Evolutionary conservation across 495 filamentous ascomycete genomes (phyloP), one percentile per base, ranked within the genome.

Genomic region (Aspergillus nidulans): DNA sequence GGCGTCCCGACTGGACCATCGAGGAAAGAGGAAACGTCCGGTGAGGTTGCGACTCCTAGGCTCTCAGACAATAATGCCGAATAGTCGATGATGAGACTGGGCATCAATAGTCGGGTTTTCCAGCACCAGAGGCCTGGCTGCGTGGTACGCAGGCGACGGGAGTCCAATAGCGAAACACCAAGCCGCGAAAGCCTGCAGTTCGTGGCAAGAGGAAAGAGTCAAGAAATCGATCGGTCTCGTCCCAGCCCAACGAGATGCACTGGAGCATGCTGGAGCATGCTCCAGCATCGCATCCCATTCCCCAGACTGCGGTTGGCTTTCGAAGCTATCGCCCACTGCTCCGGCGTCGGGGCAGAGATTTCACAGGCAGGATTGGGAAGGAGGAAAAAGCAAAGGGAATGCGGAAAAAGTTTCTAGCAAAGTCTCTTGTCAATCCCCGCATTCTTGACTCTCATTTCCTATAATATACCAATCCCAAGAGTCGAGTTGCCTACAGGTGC

Each of bases 401-500:
- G 4, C 1, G 40, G 15, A 45, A 41, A 53, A 25, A 28, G 36
- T 45, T n/a, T 44, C 41, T 45, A 45, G 51, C 30, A 26, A 46
- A 53, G 51, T 53, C 46, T 53, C 39, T 25, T 30, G 61, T 54
- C 66, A 64, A 59, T 65, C 49, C 49, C 49, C 49, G 49, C 49
- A 52, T 38, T 40, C 21, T 39, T 39, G 36, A 39, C 3, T 39
- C 3, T 5, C 6, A 18, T 39, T 10, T 5, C 10, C 26, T 10
- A 30, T 30, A 4, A 4, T 30, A 10, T 4, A 30, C 26, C 44
- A 47, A 43, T 15, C 15, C 12, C 15, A 25, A 45, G 13, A 25
- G 21, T 19, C n/a, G 7, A 52, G 23, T 26, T 23, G 38, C 25
- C n/a, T 39, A 16, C 8, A 8, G 36, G n/a, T 39, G 36, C 56